A percentile compares a stretch with the other conserved stretches of the same genome.
These are phyloP conservation scores for Chamaenerion angustifolium DNA, from an alignment of 345 rosid species.

Conservation along the genomic window DNA sequence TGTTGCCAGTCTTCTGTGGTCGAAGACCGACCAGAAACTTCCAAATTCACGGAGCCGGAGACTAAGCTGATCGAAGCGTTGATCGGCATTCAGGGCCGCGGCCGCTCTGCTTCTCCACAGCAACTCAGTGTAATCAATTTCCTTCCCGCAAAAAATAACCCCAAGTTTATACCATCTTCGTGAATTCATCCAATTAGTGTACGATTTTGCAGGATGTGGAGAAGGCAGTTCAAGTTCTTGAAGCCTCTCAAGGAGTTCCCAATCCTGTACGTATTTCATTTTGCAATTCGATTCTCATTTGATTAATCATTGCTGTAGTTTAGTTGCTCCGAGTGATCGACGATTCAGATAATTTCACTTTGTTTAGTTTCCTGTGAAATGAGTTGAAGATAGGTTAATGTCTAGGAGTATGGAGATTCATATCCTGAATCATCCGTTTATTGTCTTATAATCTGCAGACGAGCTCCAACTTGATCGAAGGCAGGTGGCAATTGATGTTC, in stretches of 20 bases:
- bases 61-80: constrained; percentile 63
- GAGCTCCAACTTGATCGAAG: constrained; percentile 60
- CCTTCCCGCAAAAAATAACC: no score
- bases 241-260: constrained; percentile 49
- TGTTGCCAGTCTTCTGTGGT: constrained; percentile 16
- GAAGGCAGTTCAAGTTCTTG: constrained; percentile 55
- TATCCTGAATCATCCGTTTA: not conserved
- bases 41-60: constrained; percentile 50
- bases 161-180: no score
- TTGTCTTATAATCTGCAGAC: constrained; percentile 30
- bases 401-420: no score
- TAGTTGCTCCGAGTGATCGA: no score
- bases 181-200: not conserved
- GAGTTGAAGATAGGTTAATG: no score
- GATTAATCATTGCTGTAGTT: no score
- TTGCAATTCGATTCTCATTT: not conserved
- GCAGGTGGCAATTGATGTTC: constrained; percentile 86
- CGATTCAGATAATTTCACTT: not conserved
- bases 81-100: constrained; percentile 89
- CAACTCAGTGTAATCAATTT: constrained; percentile 45
- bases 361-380: no score
- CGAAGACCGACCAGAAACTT: constrained; percentile 13
- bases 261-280: constrained; percentile 41
- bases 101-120: constrained; percentile 61
- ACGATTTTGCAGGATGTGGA: constrained; percentile 49